phyloP scores from a whole-genome alignment of 2,329 filamentous ascomycete genomes.

The Fusarium bulbicola region DNA sequence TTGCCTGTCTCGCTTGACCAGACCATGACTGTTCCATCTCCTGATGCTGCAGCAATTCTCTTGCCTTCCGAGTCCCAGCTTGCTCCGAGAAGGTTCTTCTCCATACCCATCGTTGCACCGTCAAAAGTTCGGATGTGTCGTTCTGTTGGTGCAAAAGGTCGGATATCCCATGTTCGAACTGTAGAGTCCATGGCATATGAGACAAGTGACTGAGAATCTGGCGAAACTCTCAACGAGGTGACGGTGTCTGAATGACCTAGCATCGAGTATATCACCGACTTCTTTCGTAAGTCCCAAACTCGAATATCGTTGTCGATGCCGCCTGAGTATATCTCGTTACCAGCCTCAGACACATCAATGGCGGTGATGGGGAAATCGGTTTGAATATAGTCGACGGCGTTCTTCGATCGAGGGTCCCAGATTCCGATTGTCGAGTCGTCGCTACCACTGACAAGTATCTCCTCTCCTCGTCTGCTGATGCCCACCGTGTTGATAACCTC shows the following conservation, averaged over 20 bases:
- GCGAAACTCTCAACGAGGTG: conserved; percentile 89
- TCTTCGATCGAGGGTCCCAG: conserved; percentile 94
- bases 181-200: conserved; percentile 96
- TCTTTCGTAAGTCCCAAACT: conserved; percentile 96
- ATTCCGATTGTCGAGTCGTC: conserved; percentile 95
- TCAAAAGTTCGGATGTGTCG: conserved; percentile 89
- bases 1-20: conserved; percentile 93
- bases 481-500: conserved; percentile 95
- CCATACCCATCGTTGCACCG: conserved; percentile 85
- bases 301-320: conserved; percentile 98
- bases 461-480: conserved; percentile 87
- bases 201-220: conserved; percentile 87
- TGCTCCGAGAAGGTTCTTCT: conserved; percentile 90
- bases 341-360: conserved; percentile 89
- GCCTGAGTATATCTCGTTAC: conserved; percentile 93
- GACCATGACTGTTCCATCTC: conserved; percentile 88
- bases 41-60: conserved; percentile 87
- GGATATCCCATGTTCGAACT: conserved; percentile 93
- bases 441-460: conserved; percentile 88
- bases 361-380: conserved; percentile 94
- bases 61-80: conserved; percentile 91
- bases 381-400: conserved; percentile 86
- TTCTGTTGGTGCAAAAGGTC: conserved; percentile 91
- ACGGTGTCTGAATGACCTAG: conserved; percentile 91
- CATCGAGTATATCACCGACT: conserved; percentile 86